phyloP scores from a whole-genome alignment of 129 eudicot genomes.

The Rutidosis leptorrhynchoides region DNA sequence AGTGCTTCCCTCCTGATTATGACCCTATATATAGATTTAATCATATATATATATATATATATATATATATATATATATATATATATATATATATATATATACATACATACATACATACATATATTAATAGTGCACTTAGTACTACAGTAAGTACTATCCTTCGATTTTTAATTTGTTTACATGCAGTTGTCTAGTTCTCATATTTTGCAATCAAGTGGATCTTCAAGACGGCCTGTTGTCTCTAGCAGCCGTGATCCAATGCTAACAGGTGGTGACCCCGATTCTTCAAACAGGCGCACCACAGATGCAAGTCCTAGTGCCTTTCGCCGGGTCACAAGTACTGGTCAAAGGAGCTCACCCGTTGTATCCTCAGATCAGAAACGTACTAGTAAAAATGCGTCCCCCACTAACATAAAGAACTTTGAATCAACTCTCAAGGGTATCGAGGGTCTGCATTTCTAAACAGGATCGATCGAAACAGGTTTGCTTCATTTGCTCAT shows the following conservation, averaged over 20 bases:
- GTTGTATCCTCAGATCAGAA: constrained; percentile 60
- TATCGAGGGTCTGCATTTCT: constrained; percentile 69
- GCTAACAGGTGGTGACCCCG: constrained; percentile 32
- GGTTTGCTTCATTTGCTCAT: constrained; percentile 21
- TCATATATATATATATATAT: too few species aligned
- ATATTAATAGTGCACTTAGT: too few species aligned
- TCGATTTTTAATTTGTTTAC: background rate
- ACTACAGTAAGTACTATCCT: background rate
- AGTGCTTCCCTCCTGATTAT: too few species aligned
- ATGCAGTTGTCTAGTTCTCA: constrained; percentile 57
- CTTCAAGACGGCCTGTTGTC: constrained; percentile 68
- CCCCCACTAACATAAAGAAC: constrained; percentile 44
- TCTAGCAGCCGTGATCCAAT: constrained; percentile 72
- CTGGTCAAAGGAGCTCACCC: constrained; percentile 66
- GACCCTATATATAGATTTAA: too few species aligned
- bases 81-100: too few species aligned
- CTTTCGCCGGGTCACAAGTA: constrained; percentile 45
- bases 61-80: too few species aligned
- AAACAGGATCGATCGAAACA: too few species aligned
- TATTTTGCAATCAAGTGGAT: constrained; percentile 53
- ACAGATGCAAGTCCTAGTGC: constrained; percentile 55
- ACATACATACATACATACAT: too few species aligned
- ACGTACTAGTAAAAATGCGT: constrained; percentile 38
- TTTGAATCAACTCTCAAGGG: constrained; percentile 83
- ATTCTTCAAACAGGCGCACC: constrained; percentile 44